Evolutionary conservation across 176 grass and related monocot genomes (phyloP).

Genomic region (Oryza punctata): DNA sequence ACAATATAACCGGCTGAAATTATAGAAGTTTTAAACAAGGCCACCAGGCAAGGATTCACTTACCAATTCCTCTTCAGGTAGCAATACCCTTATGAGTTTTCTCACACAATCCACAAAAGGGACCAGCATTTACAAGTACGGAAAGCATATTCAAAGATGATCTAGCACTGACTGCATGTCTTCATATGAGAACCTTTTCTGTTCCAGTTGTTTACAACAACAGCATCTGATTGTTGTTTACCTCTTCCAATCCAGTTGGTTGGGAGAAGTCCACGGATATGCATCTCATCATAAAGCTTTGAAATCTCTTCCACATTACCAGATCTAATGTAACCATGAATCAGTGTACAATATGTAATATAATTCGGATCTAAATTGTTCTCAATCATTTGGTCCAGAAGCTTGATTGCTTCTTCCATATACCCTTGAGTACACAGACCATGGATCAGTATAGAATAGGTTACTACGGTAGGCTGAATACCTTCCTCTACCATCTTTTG

Average conservation of each 20-base stretch:
- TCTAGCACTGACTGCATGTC: conserved; percentile 26
- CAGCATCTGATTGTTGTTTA: conserved; percentile 30
- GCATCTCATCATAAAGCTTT: conserved; percentile 86
- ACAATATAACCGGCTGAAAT: neutral
- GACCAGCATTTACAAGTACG: conserved; percentile 26
- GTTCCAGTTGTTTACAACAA: conserved; percentile 30
- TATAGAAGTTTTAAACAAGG: neutral
- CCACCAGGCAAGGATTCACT: conserved; percentile 1
- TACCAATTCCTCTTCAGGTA: conserved; percentile 2
- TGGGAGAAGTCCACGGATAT: conserved; percentile 70
- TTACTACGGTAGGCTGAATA: conserved; percentile 72
- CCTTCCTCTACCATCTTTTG: conserved; percentile 82
- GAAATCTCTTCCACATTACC: conserved; percentile 75
- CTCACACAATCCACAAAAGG: conserved; percentile 11
- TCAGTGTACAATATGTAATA: conserved; percentile 80
- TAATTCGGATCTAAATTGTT: conserved; percentile 85
- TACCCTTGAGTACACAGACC: conserved; percentile 85
- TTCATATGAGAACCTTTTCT: conserved; percentile 18
- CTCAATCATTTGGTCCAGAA: conserved; percentile 96
- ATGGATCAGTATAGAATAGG: conserved; percentile 91
- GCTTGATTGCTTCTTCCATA: conserved; percentile 88
- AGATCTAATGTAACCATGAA: conserved; percentile 76
- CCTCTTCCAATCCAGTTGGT: conserved; percentile 28
- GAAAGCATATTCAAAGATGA: conserved; percentile 14
- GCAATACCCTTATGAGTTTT: neutral